These are phyloP conservation scores for Blastobotrys petasosporus DNA, from an alignment of 1,139 yeast genomes.

Conservation along the genomic window DNA sequence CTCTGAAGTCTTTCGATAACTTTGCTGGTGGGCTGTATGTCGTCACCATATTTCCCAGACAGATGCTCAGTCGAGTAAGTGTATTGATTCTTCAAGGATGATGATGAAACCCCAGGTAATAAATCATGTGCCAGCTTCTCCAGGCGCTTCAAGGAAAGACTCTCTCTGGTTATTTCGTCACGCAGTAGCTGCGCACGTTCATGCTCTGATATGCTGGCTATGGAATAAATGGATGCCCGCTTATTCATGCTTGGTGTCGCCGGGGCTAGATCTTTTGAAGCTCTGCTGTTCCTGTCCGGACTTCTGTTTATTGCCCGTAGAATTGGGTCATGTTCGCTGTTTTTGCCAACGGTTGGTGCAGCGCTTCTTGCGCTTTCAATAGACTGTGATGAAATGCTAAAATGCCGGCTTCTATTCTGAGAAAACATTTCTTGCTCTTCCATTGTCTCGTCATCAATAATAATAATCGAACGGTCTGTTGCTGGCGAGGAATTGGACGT, in stretches of 20 bases:
- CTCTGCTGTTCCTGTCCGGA: too few species aligned
- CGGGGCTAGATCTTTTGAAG: background rate
- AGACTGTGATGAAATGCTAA: too few species aligned
- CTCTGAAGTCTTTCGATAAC: conserved; percentile 27
- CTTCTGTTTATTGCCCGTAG: too few species aligned
- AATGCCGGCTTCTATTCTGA: too few species aligned
- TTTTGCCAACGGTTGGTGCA: too few species aligned
- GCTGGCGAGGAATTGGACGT: background rate
- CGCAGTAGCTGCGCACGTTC: conserved; percentile 21
- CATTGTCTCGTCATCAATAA: background rate
- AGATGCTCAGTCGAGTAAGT: conserved; percentile 7
- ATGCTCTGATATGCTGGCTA: conserved; percentile 15
- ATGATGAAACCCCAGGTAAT: conserved; percentile 14
- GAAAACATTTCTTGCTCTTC: too few species aligned
- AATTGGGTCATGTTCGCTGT: too few species aligned
- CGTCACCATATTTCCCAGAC: conserved; percentile 9
- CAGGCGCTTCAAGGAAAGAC: conserved; percentile 20
- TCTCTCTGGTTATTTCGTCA: conserved; percentile 25
- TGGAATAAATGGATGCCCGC: conserved; percentile 8
- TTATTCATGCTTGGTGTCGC: conserved; percentile 1
- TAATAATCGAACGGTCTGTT: conserved; percentile 2
- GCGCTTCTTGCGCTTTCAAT: too few species aligned
- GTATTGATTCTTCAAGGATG: conserved; percentile 8
- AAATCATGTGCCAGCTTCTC: conserved; percentile 22
- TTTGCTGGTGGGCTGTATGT: conserved; percentile 19